Percentiles rank a stretch among this genome's conserved stretches.
Conservation (phyloP, 1,284 basidiomycete species). For the Trichosporon coremiiforme region DNA sequence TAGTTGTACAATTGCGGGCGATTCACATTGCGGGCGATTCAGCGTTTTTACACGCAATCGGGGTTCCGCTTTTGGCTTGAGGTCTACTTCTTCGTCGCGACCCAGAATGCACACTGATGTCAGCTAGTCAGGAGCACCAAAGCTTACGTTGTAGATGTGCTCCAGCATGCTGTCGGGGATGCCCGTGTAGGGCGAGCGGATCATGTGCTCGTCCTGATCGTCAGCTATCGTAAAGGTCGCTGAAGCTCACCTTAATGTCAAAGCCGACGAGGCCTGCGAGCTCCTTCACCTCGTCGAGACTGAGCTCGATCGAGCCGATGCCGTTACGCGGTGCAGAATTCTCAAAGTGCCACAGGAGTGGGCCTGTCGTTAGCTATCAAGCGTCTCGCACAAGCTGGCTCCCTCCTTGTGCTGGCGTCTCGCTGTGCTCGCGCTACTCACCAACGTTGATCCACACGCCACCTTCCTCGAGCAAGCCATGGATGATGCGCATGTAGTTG, state of each 20-base stretch:
- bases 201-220: slow-evolving; percentile 71
- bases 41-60: background rate
- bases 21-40: background rate
- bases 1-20: background rate
- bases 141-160: slow-evolving; percentile 73
- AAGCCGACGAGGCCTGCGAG: slow-evolving; percentile 80
- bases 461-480: slow-evolving; percentile 73
- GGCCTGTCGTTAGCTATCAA: slow-evolving; percentile 64
- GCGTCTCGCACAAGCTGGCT: too few relatives aligned
- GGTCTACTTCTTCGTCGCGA: slow-evolving; percentile 65
- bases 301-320: slow-evolving; percentile 77
- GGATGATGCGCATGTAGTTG: slow-evolving; percentile 82
- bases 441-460: slow-evolving; percentile 92
- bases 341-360: slow-evolving; percentile 94
- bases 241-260: slow-evolving; percentile 67
- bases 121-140: background rate
- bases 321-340: slow-evolving; percentile 66
- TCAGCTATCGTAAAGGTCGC: background rate
- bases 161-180: slow-evolving; percentile 79
- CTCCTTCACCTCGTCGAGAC: slow-evolving; percentile 80
- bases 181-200: slow-evolving; percentile 84
- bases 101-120: slow-evolving; percentile 71
- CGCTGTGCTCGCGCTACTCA: too few relatives aligned
- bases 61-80: background rate
- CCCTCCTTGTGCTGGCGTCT: too few relatives aligned